Base-by-base conservation (phyloP, 2,329 filamentous ascomycete species). In the Fusarium sambucinum region DNA sequence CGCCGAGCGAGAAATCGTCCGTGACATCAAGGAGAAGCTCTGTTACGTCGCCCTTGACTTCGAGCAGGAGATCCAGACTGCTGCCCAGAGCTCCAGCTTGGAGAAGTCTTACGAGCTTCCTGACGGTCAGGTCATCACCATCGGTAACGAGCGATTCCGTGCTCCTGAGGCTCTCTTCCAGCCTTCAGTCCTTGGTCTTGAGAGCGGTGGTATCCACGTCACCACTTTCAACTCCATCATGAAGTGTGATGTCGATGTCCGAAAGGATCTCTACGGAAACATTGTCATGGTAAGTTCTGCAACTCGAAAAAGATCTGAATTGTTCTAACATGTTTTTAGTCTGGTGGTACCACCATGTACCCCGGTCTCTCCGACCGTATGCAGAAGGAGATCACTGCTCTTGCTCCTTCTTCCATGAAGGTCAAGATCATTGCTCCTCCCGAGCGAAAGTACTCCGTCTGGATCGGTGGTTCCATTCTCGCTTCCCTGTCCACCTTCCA, bases 201-300 rank as follows among this genome's bases (percentile, higher is more conserved):
- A 99, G 87, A 94, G 90, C 84, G 95, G 95, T 81, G 96, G 96
- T 86, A 98, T 99, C 86, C 96, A 98, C 87, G 94, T 97, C 82
- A 98, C 95, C 82, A 98, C 96, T 78, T 98, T 97, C 93, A 98
- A 98, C 92, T 98, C 96, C 79, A 97, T 99, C 91, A 98, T 98
- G 94, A 99, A 99, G 92, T 98, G 96, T 85, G 96, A 99, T 85
- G 94, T 99, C 84, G 96, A 99, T 84, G 96, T 99, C 85, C 93
- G 96, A 88, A 98, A 98, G 91, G 96, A 98, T 85, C 91, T 99
- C 76, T 99, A 99, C 86, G 94, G 94, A 84, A 99, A 99, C 92
- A 98, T 99, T 81, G 96, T 99, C 87, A 98, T 98, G 96, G 94
- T 97, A 91, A 75, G 93, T 87, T 59, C n/a, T 8, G 29, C 3